phyloP scores from a whole-genome alignment of 83 land plant species.

The Thuja plicata region DNA sequence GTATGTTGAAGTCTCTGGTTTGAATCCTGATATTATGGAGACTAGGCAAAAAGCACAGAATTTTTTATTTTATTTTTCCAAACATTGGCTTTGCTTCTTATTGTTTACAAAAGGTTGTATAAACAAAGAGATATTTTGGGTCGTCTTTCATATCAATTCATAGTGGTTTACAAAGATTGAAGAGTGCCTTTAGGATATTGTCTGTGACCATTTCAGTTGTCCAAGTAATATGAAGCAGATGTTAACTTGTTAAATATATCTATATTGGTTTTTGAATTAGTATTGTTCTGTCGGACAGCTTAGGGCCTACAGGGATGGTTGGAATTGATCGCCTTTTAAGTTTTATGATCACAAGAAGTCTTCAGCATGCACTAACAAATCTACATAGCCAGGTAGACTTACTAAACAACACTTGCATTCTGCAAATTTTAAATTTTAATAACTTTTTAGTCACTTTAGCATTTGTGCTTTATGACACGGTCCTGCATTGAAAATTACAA shows the following conservation, averaged over 20 bases:
- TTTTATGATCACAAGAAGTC: slow-evolving; percentile 22
- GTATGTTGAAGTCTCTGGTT: not conserved
- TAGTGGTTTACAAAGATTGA: not conserved
- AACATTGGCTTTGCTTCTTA: not conserved
- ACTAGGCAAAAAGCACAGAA: not conserved
- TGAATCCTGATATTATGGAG: not conserved
- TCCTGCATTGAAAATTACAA: not conserved
- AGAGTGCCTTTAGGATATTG: not conserved
- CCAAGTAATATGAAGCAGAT: not conserved
- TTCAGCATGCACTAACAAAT: slow-evolving; percentile 23
- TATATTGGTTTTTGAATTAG: not conserved
- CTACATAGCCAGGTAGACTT: slow-evolving; percentile 7
- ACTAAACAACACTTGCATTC: not conserved
- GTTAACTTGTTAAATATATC: not conserved
- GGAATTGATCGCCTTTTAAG: slow-evolving; percentile 37
- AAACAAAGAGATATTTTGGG: not conserved
- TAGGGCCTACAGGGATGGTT: slow-evolving; percentile 36
- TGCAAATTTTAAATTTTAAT: not conserved
- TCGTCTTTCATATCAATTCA: not conserved
- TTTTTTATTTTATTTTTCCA: not conserved
- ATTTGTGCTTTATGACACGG: not conserved
- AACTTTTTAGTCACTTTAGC: not conserved
- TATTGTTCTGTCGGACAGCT: slow-evolving; percentile 18
- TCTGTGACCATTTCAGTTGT: not conserved
- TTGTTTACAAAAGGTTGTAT: not conserved